Evolutionary conservation across 1,284 basidiomycete species (phyloP), one percentile per base, ranked within the genome.

Genomic region (Trichosporon faecale): DNA sequence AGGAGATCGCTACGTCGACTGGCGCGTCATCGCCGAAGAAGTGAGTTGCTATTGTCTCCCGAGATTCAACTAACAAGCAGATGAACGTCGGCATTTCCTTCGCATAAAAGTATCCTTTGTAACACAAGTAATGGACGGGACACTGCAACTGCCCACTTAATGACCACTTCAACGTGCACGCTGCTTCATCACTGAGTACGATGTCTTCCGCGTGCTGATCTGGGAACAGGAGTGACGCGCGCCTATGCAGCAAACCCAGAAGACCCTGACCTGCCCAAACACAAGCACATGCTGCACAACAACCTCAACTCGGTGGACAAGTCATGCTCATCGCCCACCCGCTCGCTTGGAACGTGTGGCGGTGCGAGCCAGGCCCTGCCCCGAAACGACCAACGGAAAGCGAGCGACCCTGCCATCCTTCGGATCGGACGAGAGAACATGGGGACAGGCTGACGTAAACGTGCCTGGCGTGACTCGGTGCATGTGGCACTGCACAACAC

Each of bases 1-100:
- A 7, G 77, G 77, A 11, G 72, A 73, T 31, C 70, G 70, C 16
- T 77, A 68, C 61, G 70, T 78, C 37, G 75, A 77, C 69, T 78
- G 77, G 77, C 57, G 75, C 4, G 46, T 44, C 40, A 44, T 77
- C 3, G 71, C 69, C 6, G 73, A 74, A n/a, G 72, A 76, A 63
- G 67, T 72, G 29, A 64, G 68, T 64, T 21, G 4, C 6, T 2
- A 7, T 16, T 5, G n/a, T 37, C 16, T 14, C 16, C 23, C n/a
- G n/a, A 31, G 9, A 3, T 16, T 11, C 6, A 37, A 52, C 68
- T 69, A 40, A 69, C 64, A 16, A 37, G 49, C 64, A 69, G 40
- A 63, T 55, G 46, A 66, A 70, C 35, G 69, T 64, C 7, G 69
- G 66, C 27, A 35, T 67, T 23, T 70, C 69, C 5, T 70, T 70